Evolutionary conservation across 169 alveolate genomes (phyloP), one percentile per base, ranked within the genome.

Genomic region (Miamiensis avidus): DNA sequence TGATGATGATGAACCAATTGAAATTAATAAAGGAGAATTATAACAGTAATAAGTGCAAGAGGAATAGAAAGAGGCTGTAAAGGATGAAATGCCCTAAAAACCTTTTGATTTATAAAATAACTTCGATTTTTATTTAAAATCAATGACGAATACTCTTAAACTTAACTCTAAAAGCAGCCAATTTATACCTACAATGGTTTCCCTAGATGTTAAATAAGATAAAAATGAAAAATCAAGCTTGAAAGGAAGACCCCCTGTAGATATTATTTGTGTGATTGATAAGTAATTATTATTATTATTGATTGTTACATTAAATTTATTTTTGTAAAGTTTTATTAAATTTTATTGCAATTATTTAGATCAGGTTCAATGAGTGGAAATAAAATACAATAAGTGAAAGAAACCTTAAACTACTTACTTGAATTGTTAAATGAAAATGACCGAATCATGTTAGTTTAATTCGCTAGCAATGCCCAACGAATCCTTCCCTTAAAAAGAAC

Each of bases 221-320:
- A 49, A 49, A 49, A 49, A 49, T 49, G 34, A 69, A 0, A 77
- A 78, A 65, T 84, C 79, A 0, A 26, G 33, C 31, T 26, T 31
- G 15, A 82, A 76, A 32, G 78, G 75, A 31, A 89, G 74, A 72
- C 81, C 85, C 11, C 83, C 86, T 74, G 86, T 89, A 27, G 94
- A 91, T 86, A 81, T 91, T 81, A 76, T 91, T 27, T 91, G 94
- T 86, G 89, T 91, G 0, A 91, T 91, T 49, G 94, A 91, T 86
- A n/a, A n/a, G n/a, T n/a, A n/a, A n/a, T n/a, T n/a, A n/a, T n/a
- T n/a, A n/a, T n/a, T n/a, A n/a, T n/a, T n/a, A n/a, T n/a, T n/a
- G n/a, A n/a, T n/a, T n/a, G n/a, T n/a, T n/a, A n/a, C n/a, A n/a
- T n/a, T n/a, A n/a, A n/a, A n/a, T n/a, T n/a, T n/a, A n/a, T n/a